Conservation (phyloP, 2,329 filamentous ascomycete genomes). For the Colletotrichum camelliae region DNA sequence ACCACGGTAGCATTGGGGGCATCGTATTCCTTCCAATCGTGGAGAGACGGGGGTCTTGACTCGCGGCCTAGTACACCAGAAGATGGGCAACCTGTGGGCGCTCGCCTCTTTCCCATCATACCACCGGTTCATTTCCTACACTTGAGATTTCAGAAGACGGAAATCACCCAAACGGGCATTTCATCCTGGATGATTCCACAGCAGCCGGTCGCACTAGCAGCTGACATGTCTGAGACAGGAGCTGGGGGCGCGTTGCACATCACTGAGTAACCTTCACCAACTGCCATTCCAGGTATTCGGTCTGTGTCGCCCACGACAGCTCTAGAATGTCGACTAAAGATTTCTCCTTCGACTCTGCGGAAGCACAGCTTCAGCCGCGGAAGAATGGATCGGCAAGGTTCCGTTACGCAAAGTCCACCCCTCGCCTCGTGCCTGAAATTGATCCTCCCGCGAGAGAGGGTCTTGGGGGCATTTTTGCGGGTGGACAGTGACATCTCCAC, state of each 20-base stretch:
- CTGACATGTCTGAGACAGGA: constrained; percentile 7
- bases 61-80: background rate
- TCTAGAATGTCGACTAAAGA: background rate
- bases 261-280: background rate
- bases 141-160: background rate
- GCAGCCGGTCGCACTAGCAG: constrained; percentile 9
- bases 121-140: background rate
- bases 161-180: background rate
- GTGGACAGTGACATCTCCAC: background rate
- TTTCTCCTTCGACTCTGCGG: background rate
- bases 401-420: background rate
- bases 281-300: background rate
- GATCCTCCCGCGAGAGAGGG: constrained; percentile 1
- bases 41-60: constrained; percentile 18
- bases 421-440: constrained; percentile 7
- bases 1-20: constrained; percentile 4
- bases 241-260: background rate
- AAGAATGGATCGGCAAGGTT: background rate
- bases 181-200: constrained; percentile 4
- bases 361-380: background rate
- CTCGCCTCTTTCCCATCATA: background rate
- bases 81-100: background rate
- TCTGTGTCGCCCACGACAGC: background rate
- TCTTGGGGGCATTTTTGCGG: background rate
- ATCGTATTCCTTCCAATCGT: constrained; percentile 11